phyloP scores from a whole-genome alignment of 345 rosid genomes.

The Reutealis trisperma region DNA sequence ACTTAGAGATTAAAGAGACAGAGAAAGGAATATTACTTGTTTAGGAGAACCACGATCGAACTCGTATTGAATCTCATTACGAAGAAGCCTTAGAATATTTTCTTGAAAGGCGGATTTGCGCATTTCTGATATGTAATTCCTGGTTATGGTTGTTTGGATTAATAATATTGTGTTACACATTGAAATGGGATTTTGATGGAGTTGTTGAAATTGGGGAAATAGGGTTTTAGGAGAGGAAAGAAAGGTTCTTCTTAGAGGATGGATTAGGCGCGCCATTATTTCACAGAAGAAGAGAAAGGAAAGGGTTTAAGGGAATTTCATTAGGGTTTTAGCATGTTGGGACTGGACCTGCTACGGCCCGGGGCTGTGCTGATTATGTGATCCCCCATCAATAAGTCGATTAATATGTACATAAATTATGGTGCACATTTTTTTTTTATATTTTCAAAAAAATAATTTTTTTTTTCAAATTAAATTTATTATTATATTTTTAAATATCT shows the following conservation, averaged over 20 bases:
- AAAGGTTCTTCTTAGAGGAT: conserved; percentile 18
- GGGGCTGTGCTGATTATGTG: too few species aligned
- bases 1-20: not conserved
- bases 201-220: not conserved
- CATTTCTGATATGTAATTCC: conserved; percentile 65
- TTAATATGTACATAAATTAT: too few species aligned
- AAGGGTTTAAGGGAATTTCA: not conserved
- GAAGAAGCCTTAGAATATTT: conserved; percentile 56
- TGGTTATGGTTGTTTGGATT: not conserved
- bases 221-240: conserved; percentile 6
- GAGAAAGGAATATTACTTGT: conserved; percentile 27
- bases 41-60: conserved; percentile 51
- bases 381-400: too few species aligned
- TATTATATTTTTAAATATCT: too few species aligned
- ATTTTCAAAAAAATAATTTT: too few species aligned
- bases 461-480: too few species aligned
- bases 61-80: conserved; percentile 72
- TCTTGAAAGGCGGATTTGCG: conserved; percentile 78
- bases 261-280: conserved; percentile 21
- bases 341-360: not conserved
- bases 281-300: not conserved
- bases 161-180: too few species aligned
- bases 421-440: too few species aligned
- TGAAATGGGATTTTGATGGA: not conserved
- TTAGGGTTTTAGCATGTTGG: conserved; percentile 2